Evolutionary conservation across 1,284 basidiomycete species (phyloP), one percentile per base, ranked within the genome.

Genomic region (Meira nashicola): DNA sequence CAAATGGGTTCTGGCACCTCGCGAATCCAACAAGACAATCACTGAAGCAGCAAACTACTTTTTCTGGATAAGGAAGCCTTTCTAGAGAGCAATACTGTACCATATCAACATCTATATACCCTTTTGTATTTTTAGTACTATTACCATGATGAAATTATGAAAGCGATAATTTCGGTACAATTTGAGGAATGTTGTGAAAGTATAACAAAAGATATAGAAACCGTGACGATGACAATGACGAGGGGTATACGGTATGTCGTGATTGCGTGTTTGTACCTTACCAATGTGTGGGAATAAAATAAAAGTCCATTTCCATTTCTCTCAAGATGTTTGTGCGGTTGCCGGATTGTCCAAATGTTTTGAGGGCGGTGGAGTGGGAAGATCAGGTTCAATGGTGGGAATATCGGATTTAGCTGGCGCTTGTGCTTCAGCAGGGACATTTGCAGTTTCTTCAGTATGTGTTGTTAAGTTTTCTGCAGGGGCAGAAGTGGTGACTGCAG

Each of bases 1-100:
- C 4, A 60, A 58, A 3, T 78, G 76, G 76, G 47, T 58, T 3
- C 61, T 75, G 8, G 62, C 66, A 0, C 57, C 46, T 2, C 33
- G 51, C 1, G 47, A 38, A 1, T 60, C 62, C 2, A 61, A 63
- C 33, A 47, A 63, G 39, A 63, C 61, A 2, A 64, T 54, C 0
- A 71, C 63, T 0, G 64, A 73, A 61, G 57, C 62, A 49, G 71
- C 71, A 52, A 78, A 78, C 55, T 78, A 77, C 64, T 74, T 78
- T 46, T 76, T 77, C 59, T 78, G 73, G 72, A 65, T 68, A 0
- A 55, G 76, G 1, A 72, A 71, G 49, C 74, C 76, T 3, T 25
- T 71, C 47, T 50, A 43, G 41, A 3, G 41, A 21, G n/a, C 10
- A 15, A 15, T 10, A 15, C 41, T 43, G 15, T 15, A 21, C 23